These are phyloP conservation scores for Zea luxurians DNA, from an alignment of 176 grass and related monocot species.

Conservation along the genomic window DNA sequence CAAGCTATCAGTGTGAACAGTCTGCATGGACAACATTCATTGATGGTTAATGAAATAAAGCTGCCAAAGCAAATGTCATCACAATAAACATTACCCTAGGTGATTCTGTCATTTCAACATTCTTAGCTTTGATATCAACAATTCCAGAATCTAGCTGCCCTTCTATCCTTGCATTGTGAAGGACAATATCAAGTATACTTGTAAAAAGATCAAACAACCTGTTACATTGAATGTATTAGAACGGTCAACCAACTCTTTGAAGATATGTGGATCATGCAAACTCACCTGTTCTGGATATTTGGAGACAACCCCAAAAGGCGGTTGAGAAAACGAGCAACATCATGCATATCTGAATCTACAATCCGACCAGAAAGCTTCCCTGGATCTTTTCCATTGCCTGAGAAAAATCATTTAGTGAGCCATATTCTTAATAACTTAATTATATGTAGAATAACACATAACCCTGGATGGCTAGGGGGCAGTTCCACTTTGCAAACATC, in stretches of 20 bases:
- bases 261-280: constrained; percentile 14
- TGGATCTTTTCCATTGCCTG: constrained; percentile 78
- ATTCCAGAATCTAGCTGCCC: constrained; percentile 98
- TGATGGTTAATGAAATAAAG: constrained; percentile 24
- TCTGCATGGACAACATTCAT: constrained; percentile 57
- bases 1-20: constrained; percentile 81
- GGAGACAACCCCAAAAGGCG: constrained; percentile 88
- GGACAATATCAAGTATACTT: constrained; percentile 72
- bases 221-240: constrained; percentile 42
- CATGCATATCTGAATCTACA: constrained; percentile 95
- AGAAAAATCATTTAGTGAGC: constrained; percentile 36
- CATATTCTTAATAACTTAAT: constrained; percentile 9
- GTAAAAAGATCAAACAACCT: constrained; percentile 96
- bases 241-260: constrained; percentile 9
- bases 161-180: constrained; percentile 88
- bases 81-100: constrained; percentile 61
- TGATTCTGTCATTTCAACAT: constrained; percentile 76
- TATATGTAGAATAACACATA: background rate
- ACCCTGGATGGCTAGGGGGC: background rate
- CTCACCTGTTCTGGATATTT: constrained; percentile 85
- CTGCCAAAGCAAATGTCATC: constrained; percentile 24
- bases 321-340: constrained; percentile 97
- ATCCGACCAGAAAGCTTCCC: constrained; percentile 86
- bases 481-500: background rate
- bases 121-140: constrained; percentile 94